These are phyloP conservation scores for Pseudogymnoascus sp. DNA, from an alignment of 2,329 filamentous ascomycete genomes.

Conservation along the genomic window DNA sequence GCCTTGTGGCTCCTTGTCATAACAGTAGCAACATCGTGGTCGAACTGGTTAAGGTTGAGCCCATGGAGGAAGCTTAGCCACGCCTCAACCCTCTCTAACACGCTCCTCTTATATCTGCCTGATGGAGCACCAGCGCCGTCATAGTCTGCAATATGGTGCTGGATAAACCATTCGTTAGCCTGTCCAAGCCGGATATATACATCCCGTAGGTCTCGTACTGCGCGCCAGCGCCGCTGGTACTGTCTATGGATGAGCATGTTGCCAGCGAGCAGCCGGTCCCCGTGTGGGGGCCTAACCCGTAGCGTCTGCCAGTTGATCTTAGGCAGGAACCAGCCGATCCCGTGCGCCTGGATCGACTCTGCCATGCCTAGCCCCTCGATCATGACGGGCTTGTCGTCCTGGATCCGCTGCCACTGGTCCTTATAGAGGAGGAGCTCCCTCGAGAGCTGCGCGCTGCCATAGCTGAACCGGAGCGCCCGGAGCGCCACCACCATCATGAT, in stretches of 20 bases:
- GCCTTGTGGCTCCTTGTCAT: no score
- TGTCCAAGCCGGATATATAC: neutral
- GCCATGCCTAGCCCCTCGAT: neutral
- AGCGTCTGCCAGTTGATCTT: neutral
- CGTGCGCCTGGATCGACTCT: neutral
- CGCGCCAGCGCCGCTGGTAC: neutral
- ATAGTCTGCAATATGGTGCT: neutral
- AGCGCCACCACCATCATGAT: neutral
- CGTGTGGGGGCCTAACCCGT: neutral
- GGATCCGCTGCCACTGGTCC: neutral
- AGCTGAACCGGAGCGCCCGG: neutral
- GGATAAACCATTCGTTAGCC: neutral
- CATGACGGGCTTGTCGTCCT: neutral
- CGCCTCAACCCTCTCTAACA: no score
- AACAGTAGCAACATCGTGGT: no score
- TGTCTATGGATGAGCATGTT: neutral
- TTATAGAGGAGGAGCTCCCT: neutral
- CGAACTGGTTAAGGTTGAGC: no score
- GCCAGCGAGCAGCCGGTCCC: neutral
- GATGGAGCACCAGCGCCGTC: no score
- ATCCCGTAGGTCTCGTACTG: neutral
- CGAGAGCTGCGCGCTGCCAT: neutral
- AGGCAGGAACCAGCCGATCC: neutral
- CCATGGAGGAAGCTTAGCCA: no score
- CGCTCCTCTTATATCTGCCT: no score